Evolutionary conservation across 495 filamentous ascomycete species (phyloP), one percentile per base, ranked within the genome.

Genomic region (Entonaema liquescens): DNA sequence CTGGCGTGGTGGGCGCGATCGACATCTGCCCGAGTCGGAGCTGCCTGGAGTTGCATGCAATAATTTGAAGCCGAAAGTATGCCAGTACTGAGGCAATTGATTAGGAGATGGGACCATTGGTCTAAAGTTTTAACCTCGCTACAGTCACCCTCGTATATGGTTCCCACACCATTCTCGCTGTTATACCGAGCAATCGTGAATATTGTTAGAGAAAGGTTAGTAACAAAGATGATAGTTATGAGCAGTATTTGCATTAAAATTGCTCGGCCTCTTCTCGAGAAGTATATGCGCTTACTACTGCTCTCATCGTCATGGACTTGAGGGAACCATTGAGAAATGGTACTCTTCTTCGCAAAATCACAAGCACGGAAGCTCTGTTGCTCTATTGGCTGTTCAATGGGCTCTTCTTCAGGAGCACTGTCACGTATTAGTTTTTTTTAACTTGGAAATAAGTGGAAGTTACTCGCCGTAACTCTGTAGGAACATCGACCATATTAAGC

Each of bases 21-120:
- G 35, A 85, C 65, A 47, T 83, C 77, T 2, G 67, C 72, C 1
- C 81, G 67, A 19, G 79, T 81, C 2, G 81, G 82, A 7, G 81
- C 78, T 2, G 73, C 73, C 17, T 80, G 76, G 11, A 76, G 65
- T 54, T 83, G 79, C 72, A 81, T 82, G 38, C 73, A 77, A 17
- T 67, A 74, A 61, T 84, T 86, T 47, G 79, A 81, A 0, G 81
- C 79, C 0, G 74, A 69, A 1, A 84, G 77, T 28, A 84, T 70
- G 1, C 73, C 61, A 1, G 80, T 85, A 3, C 53, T 50, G 12
- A 69, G 82, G 19, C 40, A 44, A 17, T 44, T 44, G 7, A 44
- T 44, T 9, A 44, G 8, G 3, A 44, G 40, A 44, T 44, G 40
- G 3, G 5, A 44, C 40, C 40, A 44, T 8, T 44, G 40, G 2